Evolutionary conservation across 108 stramenopile species (phyloP), one percentile per base, ranked within the genome.

Genomic region (Seminavis robusta): DNA sequence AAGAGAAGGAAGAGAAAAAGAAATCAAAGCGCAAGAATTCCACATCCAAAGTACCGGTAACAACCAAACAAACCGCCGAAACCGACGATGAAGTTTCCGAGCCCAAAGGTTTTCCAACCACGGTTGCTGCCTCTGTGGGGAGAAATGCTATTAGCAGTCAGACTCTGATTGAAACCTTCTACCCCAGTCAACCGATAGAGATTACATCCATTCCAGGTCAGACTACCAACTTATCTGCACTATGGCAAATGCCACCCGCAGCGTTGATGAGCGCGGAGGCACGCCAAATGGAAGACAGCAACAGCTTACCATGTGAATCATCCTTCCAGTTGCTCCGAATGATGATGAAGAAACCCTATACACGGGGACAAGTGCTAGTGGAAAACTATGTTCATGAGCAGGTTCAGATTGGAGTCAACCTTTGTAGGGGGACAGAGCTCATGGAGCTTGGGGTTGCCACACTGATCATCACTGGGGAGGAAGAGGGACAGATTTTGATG

Each of bases 361-460:
- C n/a, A n/a, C n/a, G n/a, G n/a, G n/a, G n/a, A n/a, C n/a, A n/a
- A n/a, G n/a, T n/a, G n/a, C n/a, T 21, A 2, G 51, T 43, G 0
- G 62, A 66, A 15, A 74, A 63, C 26, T 67, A 59, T 47, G 40
- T 65, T 15, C 64, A 47, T 25, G 64, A 76, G 29, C 65, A 63
- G 0, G n/a, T 76, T 1, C 56, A 76, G 36, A 21, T 76, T 9
- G 17, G 45, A 11, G 60, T 76, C 33, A 65, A 61, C 32, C 33
- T 76, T 6, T 62, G 56, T 21, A 36, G 64, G 21, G 75, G 75
- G 1, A 71, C 60, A 21, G 80, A 81, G 36, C 65, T 73, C 4
- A 57, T 77, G 36, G 63, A 57, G 4, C 43, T 81, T 19, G 80
- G 80, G 19, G 50, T 45, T n/a, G 75, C 80, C 1, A 41, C 59